Percentiles rank a stretch among this genome's conserved stretches.
Evolutionary conservation across 148 eudicot species (phyloP).

Genomic region (Rhododendron vialii): DNA sequence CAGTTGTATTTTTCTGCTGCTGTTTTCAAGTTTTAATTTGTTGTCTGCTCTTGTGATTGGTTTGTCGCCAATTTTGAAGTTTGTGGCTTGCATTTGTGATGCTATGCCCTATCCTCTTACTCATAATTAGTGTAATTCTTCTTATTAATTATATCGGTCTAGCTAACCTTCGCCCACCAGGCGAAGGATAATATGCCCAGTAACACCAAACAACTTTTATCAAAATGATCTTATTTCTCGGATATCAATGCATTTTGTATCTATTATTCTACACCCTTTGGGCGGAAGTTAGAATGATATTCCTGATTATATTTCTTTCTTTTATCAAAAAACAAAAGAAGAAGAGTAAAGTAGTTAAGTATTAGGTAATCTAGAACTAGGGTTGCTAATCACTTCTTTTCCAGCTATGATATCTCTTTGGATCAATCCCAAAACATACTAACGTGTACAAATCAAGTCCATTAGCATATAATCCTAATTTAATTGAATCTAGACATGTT

Average conservation of each 20-base stretch:
- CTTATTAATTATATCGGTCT: no score
- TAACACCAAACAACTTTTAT: no score
- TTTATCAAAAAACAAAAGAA: background rate
- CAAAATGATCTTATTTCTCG: no score
- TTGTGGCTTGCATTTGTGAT: background rate
- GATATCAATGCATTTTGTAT: no score
- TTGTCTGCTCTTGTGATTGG: background rate
- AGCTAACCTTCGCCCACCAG: no score
- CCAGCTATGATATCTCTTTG: background rate
- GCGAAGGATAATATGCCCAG: no score
- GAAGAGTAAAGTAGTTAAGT: background rate
- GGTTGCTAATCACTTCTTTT: background rate
- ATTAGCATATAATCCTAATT: background rate
- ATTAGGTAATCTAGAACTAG: background rate
- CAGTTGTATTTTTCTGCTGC: background rate
- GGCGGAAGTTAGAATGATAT: no score
- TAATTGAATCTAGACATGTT: background rate
- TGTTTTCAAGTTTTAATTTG: background rate
- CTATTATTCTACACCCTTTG: no score
- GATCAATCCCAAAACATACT: background rate
- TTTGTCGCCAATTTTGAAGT: background rate
- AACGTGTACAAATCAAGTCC: slow-evolving; percentile 15
- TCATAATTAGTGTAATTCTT: no score
- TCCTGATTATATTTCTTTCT: no score
- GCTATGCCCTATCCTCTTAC: background rate